Evolutionary conservation across 2,329 filamentous ascomycete genomes (phyloP), one percentile per base, ranked within the genome.

Genomic region (Xylariaceae sp.): DNA sequence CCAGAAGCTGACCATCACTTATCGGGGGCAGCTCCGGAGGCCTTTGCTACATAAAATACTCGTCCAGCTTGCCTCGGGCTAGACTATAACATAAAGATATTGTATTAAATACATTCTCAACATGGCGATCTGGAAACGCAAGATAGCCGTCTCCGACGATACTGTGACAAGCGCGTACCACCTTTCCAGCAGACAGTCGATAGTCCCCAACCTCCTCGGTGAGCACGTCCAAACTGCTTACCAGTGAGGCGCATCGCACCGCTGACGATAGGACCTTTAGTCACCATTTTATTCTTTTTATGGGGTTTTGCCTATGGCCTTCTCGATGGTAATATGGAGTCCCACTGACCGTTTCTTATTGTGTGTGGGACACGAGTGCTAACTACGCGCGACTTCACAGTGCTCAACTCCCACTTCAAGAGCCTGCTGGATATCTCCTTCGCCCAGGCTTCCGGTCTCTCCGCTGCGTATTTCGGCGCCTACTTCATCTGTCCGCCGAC

Each of bases 331-430:
- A n/a, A n/a, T n/a, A 20, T 43, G 42, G 37, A 44, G 37, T 29
- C 48, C 32, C 50, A 50, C 26, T 51, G 40, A 78, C 69, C 78
- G 79, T 57, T 73, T 79, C 41, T 56, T 45, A 78, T 69, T 78
- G 79, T 57, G 73, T 79, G 41, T 78, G 76, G 77, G 77, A 77
- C 10, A 37, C 9, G 32, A 10, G 14, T 14, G 32, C 78, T 79
- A 64, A 75, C 74, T 52, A 79, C 78, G 60, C 75, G 77, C 43
- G 68, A 65, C 40, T 45, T 59, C 26, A 14, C 48, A 50, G 79
- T 79, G 19, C 74, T 81, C 62, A 81, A 81, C 71, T 74, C 75
- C 57, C 78, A 81, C 65, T 81, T 81, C 64, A 77, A 81, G 62
- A 70, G 67, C 40, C 71, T 74, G n/a, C 73, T 81, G 19, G 51